These are phyloP conservation scores for Neonectria sp. DNA, from an alignment of 2,329 filamentous ascomycete genomes.

Conservation along the genomic window DNA sequence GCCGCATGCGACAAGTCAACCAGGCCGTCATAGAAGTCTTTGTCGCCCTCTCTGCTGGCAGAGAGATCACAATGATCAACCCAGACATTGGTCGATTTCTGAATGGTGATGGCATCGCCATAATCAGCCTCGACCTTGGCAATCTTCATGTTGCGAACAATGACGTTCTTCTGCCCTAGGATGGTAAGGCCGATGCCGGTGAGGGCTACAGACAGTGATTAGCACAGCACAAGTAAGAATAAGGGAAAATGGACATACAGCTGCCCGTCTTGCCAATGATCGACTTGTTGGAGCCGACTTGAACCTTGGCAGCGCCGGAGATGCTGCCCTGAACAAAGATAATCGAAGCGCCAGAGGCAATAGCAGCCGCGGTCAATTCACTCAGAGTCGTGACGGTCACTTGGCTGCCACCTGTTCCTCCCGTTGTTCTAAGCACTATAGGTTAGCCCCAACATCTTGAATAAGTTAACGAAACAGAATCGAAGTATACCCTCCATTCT, in stretches of 20 bases:
- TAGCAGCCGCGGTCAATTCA: slow-evolving; percentile 36
- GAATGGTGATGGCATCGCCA: slow-evolving; percentile 67
- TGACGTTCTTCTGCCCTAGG: slow-evolving; percentile 61
- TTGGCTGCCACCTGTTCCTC: slow-evolving; percentile 17
- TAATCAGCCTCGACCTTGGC: slow-evolving; percentile 61
- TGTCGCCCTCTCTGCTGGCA: slow-evolving; percentile 54
- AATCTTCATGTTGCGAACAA: slow-evolving; percentile 70
- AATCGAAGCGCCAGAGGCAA: slow-evolving; percentile 27
- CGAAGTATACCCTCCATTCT: slow-evolving; percentile 40
- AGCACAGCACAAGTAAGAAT: neutral
- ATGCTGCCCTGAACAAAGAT: slow-evolving; percentile 42
- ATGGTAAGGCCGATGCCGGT: slow-evolving; percentile 40
- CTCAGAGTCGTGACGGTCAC: slow-evolving; percentile 36
- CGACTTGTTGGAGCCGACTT: slow-evolving; percentile 42
- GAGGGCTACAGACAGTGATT: slow-evolving; percentile 30
- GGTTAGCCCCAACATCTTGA: neutral
- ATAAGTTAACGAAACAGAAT: accelerated
- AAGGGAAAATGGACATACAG: slow-evolving; percentile 22
- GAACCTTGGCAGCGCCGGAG: slow-evolving; percentile 42
- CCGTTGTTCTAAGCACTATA: slow-evolving; percentile 27
- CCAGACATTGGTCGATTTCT: slow-evolving; percentile 64
- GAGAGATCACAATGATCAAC: slow-evolving; percentile 62
- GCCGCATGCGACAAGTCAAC: slow-evolving; percentile 61
- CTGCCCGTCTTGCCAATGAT: slow-evolving; percentile 43
- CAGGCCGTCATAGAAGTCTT: slow-evolving; percentile 61